Evolutionary conservation across 2,329 filamentous ascomycete genomes (phyloP).

Genomic region (Pezicula neosporulosa): DNA sequence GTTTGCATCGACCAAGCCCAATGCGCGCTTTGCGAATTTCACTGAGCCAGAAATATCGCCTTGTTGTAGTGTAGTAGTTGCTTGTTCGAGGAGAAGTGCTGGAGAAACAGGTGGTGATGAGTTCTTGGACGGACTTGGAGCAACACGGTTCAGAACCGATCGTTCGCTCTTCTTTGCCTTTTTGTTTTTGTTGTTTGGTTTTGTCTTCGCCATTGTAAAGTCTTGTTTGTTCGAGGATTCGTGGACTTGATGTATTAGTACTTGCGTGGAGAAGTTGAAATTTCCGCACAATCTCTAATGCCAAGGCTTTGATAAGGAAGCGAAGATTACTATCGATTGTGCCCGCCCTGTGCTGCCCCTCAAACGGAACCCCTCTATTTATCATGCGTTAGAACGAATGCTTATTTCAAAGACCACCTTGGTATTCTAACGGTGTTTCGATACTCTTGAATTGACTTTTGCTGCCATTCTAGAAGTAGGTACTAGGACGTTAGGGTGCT

Average conservation of each 20-base stretch:
- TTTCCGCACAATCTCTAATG: not conserved
- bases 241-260: no score
- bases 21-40: conserved; percentile 23
- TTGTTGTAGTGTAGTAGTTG: conserved; percentile 25
- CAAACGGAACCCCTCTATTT: not conserved
- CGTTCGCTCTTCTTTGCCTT: conserved; percentile 26
- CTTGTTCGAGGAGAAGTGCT: conserved; percentile 22
- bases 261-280: not conserved
- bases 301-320: not conserved
- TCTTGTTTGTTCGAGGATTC: not conserved
- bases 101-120: conserved; percentile 19
- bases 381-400: no score
- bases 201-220: conserved; percentile 29
- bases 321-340: not conserved
- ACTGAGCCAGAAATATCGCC: conserved; percentile 27
- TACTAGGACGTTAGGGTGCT: no score
- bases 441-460: no score
- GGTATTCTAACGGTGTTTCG: no score
- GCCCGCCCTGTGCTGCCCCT: not conserved
- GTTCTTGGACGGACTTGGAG: conserved; percentile 18
- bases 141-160: conserved; percentile 21
- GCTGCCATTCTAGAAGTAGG: no score
- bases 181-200: conserved; percentile 28
- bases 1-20: conserved; percentile 18
- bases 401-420: no score